phyloP scores from a whole-genome alignment of 495 filamentous ascomycete genomes.

The Pyronema domesticum region DNA sequence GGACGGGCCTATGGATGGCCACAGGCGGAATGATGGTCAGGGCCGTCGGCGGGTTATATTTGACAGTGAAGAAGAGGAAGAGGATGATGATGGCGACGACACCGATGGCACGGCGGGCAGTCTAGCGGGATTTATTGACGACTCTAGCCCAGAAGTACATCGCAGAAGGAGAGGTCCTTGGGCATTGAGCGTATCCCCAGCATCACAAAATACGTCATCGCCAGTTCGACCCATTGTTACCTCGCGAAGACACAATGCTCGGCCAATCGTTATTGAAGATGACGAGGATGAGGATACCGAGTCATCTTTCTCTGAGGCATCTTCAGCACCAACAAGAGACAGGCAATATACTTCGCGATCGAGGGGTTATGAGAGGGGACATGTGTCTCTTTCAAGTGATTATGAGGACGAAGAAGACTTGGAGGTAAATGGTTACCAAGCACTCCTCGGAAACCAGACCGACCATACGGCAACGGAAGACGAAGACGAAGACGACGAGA shows the following conservation, averaged over 20 bases:
- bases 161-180: not conserved
- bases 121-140: slow-evolving; percentile 17
- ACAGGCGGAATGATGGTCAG: no score
- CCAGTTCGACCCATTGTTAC: not conserved
- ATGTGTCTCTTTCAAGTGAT: slow-evolving; percentile 14
- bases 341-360: not conserved
- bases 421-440: slow-evolving; percentile 1
- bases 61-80: slow-evolving; percentile 15
- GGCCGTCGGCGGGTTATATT: not conserved
- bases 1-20: not conserved
- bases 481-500: slow-evolving; percentile 13
- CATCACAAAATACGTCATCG: not conserved
- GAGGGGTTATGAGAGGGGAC: slow-evolving; percentile 9
- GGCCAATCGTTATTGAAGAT: slow-evolving; percentile 13
- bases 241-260: slow-evolving; percentile 9
- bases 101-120: slow-evolving; percentile 20
- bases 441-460: slow-evolving; percentile 2
- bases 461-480: slow-evolving; percentile 16
- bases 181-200: not conserved
- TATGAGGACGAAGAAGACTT: slow-evolving; percentile 17
- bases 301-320: slow-evolving; percentile 18
- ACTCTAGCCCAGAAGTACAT: slow-evolving; percentile 15
- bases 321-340: slow-evolving; percentile 4
- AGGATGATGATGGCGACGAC: slow-evolving; percentile 26
- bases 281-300: slow-evolving; percentile 19